phyloP scores from a whole-genome alignment of 1,284 basidiomycete genomes.

The Melanopsichium pennsylvanicum region DNA sequence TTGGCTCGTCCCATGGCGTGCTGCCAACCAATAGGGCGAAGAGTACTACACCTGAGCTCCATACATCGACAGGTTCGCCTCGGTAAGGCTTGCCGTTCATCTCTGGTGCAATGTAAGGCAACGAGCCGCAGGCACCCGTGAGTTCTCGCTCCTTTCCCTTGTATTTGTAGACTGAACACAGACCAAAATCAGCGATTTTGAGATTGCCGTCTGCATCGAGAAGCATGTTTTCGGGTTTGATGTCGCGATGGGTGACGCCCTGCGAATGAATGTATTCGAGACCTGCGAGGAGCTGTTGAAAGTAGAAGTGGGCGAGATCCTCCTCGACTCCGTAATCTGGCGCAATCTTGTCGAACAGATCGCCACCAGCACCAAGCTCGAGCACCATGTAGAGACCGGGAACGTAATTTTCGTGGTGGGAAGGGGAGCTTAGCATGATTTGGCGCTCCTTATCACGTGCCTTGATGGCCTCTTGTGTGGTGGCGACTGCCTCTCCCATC shows the following conservation, averaged over 20 bases:
- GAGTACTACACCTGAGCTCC: conserved; percentile 95
- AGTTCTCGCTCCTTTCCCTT: conserved; percentile 76
- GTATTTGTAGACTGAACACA: conserved; percentile 88
- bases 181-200: conserved; percentile 94
- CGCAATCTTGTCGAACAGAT: conserved; percentile 93
- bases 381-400: conserved; percentile 84
- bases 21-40: conserved; percentile 92
- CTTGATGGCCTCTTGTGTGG: conserved; percentile 70
- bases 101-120: conserved; percentile 94
- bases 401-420: conserved; percentile 53
- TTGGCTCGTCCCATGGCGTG: conserved; percentile 98
- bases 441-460: conserved; percentile 60
- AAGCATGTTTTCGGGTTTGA: conserved; percentile 69
- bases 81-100: conserved; percentile 73
- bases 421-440: conserved; percentile 37
- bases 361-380: conserved; percentile 90
- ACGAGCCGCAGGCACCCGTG: conserved; percentile 77
- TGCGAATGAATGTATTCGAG: conserved; percentile 77
- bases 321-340: conserved; percentile 88
- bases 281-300: conserved; percentile 84
- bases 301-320: conserved; percentile 89
- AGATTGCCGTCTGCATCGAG: conserved; percentile 72
- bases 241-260: conserved; percentile 69
- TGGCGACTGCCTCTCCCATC: conserved; percentile 47
- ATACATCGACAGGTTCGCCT: conserved; percentile 90